Evolutionary conservation across 2,329 filamentous ascomycete genomes (phyloP), one percentile per base, ranked within the genome.

Genomic region (Colletotrichum sp.): DNA sequence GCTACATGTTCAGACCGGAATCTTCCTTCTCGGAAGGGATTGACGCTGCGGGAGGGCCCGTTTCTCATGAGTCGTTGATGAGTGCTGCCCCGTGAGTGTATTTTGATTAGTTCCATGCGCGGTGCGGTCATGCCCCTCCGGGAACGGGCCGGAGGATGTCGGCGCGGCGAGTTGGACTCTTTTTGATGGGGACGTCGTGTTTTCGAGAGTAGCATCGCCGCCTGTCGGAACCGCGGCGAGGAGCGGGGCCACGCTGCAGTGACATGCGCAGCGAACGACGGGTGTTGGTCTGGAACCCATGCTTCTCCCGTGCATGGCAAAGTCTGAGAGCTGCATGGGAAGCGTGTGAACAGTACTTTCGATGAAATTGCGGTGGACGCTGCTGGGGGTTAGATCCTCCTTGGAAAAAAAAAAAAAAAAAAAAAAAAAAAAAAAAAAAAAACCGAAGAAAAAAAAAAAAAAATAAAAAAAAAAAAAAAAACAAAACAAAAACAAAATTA

Each of bases 81-180:
- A n/a, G 55, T 75, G 34, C 63, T 65, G 34, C 30, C 57, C 30
- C 55, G 59, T 39, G 28, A 24, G 13, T 72, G n/a, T 67, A 26
- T 61, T n/a, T 61, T 18, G 59, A 36, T 43, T 65, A 43, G 64
- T 59, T 30, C 21, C 28, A 73, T 75, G 64, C 70, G 73, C 59
- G 70, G 70, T 69, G 64, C 59, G 64, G 64, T 73, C 73, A 75
- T 75, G 57, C 28, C 36, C 36, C 36, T 52, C 24, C 64, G 73
- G 73, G 48, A 65, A 60, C 73, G 73, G 70, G 59, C 73, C 73
- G 73, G 73, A 69, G 59, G 64, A 52, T 68, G 34, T 69, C 70
- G 64, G 57, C 73, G 57, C 70, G 63, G 69, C 43, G 52, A 32
- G 43, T 65, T 21, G 13, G 24, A 28, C 24, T 18, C 30, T 64